Evolutionary conservation across 805 yeast genomes (phyloP).

Genomic region (Saccharomycopsis fermentans): DNA sequence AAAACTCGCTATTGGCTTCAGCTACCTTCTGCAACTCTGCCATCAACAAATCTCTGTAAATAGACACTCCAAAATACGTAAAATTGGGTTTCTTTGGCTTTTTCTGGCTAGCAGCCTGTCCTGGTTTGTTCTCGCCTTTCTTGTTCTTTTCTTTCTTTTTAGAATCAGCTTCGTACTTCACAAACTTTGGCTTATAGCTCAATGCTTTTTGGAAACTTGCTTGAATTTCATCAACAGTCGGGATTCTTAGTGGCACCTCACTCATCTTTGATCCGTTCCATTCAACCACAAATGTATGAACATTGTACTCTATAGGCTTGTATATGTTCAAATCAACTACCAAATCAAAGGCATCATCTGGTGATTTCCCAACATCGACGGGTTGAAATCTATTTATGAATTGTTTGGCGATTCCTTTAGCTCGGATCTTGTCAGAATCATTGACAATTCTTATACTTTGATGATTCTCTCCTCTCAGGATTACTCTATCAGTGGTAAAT

Average conservation of each 20-base stretch:
- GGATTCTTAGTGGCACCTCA: slow-evolving; percentile 27
- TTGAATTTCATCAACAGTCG: slow-evolving; percentile 32
- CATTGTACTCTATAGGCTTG: slow-evolving; percentile 41
- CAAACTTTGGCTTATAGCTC: slow-evolving; percentile 44
- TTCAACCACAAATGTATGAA: slow-evolving; percentile 30
- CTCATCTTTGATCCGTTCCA: slow-evolving; percentile 27
- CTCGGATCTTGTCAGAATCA: slow-evolving; percentile 28
- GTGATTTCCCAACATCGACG: slow-evolving; percentile 35
- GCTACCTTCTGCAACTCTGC: neutral
- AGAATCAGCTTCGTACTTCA: slow-evolving; percentile 24
- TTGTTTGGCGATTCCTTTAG: slow-evolving; percentile 59
- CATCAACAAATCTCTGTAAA: neutral
- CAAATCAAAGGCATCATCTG: slow-evolving; percentile 60
- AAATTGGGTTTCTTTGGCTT: neutral
- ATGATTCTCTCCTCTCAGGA: slow-evolving; percentile 74
- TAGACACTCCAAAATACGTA: slow-evolving; percentile 11
- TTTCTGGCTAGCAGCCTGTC: too few relatives aligned
- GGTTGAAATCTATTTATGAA: slow-evolving; percentile 64
- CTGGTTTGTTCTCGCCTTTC: too few relatives aligned
- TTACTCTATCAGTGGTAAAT: slow-evolving; percentile 50
- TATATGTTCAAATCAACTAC: slow-evolving; percentile 46
- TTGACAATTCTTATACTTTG: slow-evolving; percentile 54
- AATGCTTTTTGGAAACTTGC: slow-evolving; percentile 45
- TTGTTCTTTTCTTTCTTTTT: neutral
- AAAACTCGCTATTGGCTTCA: neutral